Conservation (phyloP, 2,329 filamentous ascomycete genomes). For the Emmonsia crescens region DNA sequence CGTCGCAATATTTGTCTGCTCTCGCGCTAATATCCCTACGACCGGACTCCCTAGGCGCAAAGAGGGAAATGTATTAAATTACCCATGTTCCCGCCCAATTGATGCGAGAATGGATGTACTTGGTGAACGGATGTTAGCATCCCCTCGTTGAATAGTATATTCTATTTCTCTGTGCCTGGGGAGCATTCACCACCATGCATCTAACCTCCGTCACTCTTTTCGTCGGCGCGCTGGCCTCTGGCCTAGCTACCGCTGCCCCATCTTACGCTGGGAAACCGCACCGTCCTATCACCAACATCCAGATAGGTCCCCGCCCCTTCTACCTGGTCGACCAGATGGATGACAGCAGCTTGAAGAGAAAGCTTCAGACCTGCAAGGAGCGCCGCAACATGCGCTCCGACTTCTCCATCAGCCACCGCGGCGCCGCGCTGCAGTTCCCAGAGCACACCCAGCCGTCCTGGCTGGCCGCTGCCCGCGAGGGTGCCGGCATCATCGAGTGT, state of each 20-base stretch:
- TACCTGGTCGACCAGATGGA: conserved; percentile 55
- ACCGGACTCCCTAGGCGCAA: background rate
- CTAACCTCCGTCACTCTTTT: background rate
- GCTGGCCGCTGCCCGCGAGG: conserved; percentile 55
- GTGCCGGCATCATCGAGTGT: conserved; percentile 56
- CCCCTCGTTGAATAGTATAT: background rate
- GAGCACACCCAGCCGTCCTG: conserved; percentile 52
- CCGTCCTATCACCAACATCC: conserved; percentile 29
- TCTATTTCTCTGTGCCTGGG: background rate
- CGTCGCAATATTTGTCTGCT: background rate
- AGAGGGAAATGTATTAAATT: background rate
- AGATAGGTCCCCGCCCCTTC: conserved; percentile 53
- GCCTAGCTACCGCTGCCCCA: background rate
- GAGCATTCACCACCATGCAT: background rate
- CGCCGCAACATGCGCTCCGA: conserved; percentile 41
- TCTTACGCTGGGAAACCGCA: background rate
- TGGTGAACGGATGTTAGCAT: background rate
- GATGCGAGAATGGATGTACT: background rate
- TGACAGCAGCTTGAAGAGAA: conserved; percentile 47
- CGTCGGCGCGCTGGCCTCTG: background rate
- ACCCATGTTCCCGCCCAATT: background rate
- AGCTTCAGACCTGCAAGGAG: conserved; percentile 49
- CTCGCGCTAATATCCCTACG: background rate
- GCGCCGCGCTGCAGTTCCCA: conserved; percentile 52
- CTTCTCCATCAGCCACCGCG: conserved; percentile 54